Evolutionary conservation across 1,284 basidiomycete species (phyloP), one percentile per base, ranked within the genome.

Genomic region (Ganoderma leucocontextum): DNA sequence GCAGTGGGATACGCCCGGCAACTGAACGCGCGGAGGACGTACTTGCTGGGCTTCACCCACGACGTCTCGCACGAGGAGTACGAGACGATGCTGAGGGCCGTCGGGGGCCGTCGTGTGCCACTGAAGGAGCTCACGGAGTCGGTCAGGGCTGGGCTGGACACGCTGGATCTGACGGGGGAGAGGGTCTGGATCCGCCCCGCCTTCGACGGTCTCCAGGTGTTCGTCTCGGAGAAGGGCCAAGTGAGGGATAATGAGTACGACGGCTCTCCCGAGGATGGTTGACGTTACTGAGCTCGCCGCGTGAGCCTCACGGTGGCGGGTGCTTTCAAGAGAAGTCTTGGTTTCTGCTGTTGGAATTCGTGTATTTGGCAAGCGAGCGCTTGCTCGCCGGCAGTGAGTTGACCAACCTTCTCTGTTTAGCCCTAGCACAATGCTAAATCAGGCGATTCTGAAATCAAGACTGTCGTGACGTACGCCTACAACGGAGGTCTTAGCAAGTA

Each of bases 1-100:
- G 83, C 92, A 7, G 79, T 92, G 7, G 80, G 77, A 19, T 78
- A 84, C 1, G 87, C 91, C 29, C 78, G 87, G 68, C 81, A 84
- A 72, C 79, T 94, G 63, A 81, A 82, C 29, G 88, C 91, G 2
- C 74, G 75, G 63, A 82, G 87, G 72, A 92, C 86, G 19, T 95
- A 95, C 75, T 77, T 93, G 69, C 85, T 84, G 19, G 92, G 93
- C 5, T 91, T 95, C 77, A 83, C 83, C 38, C 93, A 94, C 76
- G 85, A 88, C 38, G 81, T 93, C 38, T 80, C 87, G 5, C 92
- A 94, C 75, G 89, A 90, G 9, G 89, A 92, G 72, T 93, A 88
- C 75, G 82, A 86, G 58, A 84, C 81, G 17, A 84, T 93, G 47
- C 82, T 86, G 7, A 85, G 89, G 78, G 80, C 80, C 1, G 80